phyloP scores from a whole-genome alignment of 495 filamentous ascomycete genomes.

The Podospora tetraspora region DNA sequence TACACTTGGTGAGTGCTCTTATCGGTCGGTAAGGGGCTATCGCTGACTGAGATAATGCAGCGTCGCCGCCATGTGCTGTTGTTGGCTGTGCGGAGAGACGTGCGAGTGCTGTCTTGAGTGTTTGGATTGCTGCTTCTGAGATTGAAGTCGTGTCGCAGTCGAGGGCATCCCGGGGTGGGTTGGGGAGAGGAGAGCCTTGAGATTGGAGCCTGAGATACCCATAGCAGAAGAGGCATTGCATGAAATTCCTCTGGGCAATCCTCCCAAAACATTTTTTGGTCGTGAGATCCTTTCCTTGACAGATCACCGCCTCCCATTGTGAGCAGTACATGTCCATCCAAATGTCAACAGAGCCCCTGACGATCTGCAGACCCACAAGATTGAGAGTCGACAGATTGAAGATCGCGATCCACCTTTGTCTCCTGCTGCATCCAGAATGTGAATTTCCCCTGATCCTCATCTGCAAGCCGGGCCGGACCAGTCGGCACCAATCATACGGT shows the following conservation, averaged over 20 bases:
- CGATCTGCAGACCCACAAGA: neutral
- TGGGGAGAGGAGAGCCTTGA: neutral
- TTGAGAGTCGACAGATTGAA: neutral
- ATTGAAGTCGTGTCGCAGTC: neutral
- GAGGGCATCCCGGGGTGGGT: neutral
- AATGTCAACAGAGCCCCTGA: neutral
- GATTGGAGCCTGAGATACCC: neutral
- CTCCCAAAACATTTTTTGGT: neutral
- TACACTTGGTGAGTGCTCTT: conserved; percentile 20
- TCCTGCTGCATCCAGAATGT: neutral
- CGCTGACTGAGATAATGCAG: neutral
- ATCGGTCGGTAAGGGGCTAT: neutral
- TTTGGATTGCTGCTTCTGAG: conserved; percentile 23
- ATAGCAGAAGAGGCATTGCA: neutral
- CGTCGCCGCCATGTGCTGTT: conserved; percentile 24
- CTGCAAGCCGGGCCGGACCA: no score
- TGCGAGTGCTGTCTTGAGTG: conserved; percentile 27
- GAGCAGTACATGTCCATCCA: no score
- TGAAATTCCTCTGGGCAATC: neutral
- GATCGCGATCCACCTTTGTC: neutral
- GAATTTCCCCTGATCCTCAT: neutral
- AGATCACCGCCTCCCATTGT: no score
- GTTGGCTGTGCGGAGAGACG: conserved; percentile 25
- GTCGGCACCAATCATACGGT: no score
- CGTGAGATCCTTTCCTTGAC: neutral